Percentiles rank a stretch among this genome's conserved stretches.
Evolutionary conservation across 352 stramenopile species (phyloP).

Genomic region (Bremia lactucae): DNA sequence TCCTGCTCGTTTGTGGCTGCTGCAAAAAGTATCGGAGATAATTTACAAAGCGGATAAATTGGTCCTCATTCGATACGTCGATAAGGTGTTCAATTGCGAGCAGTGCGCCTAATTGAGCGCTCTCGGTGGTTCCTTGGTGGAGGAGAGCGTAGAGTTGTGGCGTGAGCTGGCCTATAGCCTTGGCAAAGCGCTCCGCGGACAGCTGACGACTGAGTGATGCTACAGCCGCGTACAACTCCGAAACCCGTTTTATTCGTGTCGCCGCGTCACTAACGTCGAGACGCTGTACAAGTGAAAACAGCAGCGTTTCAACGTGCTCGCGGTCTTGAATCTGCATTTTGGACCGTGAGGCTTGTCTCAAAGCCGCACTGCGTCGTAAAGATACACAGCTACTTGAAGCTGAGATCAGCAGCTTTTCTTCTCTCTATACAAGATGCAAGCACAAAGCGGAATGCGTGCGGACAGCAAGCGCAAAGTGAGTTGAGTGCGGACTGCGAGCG

Average conservation of each 20-base stretch:
- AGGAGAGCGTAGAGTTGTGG: slow-evolving; percentile 65
- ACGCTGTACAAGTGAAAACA: slow-evolving; percentile 52
- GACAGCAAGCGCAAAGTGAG: background rate
- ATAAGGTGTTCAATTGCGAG: slow-evolving; percentile 72
- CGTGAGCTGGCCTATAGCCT: slow-evolving; percentile 61
- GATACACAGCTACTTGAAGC: too few relatives aligned
- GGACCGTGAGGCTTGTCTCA: background rate
- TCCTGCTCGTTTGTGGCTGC: slow-evolving; percentile 49
- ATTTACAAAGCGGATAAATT: slow-evolving; percentile 87
- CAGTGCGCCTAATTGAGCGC: slow-evolving; percentile 62
- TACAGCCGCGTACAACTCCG: slow-evolving; percentile 53
- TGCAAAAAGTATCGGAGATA: slow-evolving; percentile 82
- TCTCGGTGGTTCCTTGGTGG: slow-evolving; percentile 41
- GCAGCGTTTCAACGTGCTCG: slow-evolving; percentile 52
- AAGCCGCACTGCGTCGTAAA: too few relatives aligned
- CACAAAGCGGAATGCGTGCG: too few relatives aligned
- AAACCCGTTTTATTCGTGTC: slow-evolving; percentile 28
- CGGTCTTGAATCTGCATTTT: slow-evolving; percentile 34
- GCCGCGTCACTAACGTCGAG: slow-evolving; percentile 34
- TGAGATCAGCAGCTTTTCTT: too few relatives aligned
- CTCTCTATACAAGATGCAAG: too few relatives aligned
- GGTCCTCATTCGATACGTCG: slow-evolving; percentile 73
- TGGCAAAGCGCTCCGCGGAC: slow-evolving; percentile 70
- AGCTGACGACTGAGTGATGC: slow-evolving; percentile 58
- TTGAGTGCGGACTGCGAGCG: background rate